These are phyloP conservation scores for Penicillium sp. DNA, from an alignment of 2,329 filamentous ascomycete genomes.

Conservation along the genomic window DNA sequence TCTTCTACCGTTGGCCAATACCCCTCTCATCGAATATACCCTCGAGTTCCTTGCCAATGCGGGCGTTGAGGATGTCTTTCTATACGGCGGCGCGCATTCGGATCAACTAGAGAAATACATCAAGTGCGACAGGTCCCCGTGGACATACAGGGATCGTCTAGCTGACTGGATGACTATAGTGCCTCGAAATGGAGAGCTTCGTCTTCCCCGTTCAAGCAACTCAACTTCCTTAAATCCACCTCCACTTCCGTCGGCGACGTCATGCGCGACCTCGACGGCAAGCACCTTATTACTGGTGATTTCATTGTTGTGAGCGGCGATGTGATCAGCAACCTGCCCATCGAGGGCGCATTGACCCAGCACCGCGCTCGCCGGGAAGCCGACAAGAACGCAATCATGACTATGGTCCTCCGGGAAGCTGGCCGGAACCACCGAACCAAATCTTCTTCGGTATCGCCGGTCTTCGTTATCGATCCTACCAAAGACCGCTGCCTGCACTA, in stretches of 20 bases:
- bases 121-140: slow-evolving; percentile 42
- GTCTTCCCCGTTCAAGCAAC: slow-evolving; percentile 74
- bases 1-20: slow-evolving; percentile 88
- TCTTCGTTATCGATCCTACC: slow-evolving; percentile 80
- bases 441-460: slow-evolving; percentile 68
- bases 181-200: slow-evolving; percentile 70
- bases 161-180: slow-evolving; percentile 32
- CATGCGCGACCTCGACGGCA: slow-evolving; percentile 86
- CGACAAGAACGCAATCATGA: slow-evolving; percentile 97
- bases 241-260: slow-evolving; percentile 89
- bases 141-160: neutral
- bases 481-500: slow-evolving; percentile 86
- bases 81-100: slow-evolving; percentile 86
- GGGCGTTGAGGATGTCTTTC: slow-evolving; percentile 87
- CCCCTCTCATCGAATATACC: slow-evolving; percentile 93
- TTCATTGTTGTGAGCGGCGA: slow-evolving; percentile 93
- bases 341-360: slow-evolving; percentile 73
- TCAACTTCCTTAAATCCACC: slow-evolving; percentile 84
- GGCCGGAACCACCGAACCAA: slow-evolving; percentile 74
- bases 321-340: slow-evolving; percentile 80
- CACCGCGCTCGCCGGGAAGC: slow-evolving; percentile 77
- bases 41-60: slow-evolving; percentile 94
- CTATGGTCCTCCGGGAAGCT: slow-evolving; percentile 79
- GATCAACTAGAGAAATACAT: slow-evolving; percentile 87
- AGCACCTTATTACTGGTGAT: slow-evolving; percentile 80